phyloP scores from a whole-genome alignment of 371 early-diverging fungal species.

The Coemansia sp. region DNA sequence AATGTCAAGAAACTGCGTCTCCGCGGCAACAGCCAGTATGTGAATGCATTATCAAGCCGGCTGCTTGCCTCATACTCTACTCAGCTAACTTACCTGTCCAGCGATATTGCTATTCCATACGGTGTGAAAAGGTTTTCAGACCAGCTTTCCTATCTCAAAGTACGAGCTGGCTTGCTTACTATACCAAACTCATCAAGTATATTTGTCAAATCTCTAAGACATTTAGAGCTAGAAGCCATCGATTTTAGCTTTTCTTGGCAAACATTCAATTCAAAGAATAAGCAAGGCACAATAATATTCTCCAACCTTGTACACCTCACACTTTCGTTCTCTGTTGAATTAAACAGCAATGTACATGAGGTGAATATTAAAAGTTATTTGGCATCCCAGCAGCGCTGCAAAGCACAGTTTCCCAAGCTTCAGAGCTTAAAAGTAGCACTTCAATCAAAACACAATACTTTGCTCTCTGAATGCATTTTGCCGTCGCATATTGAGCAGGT shows the following conservation, averaged over 20 bases:
- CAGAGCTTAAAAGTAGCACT: background rate
- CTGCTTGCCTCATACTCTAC: background rate
- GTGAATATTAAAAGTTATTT: background rate
- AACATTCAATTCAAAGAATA: background rate
- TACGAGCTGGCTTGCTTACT: background rate
- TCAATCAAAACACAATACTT: background rate
- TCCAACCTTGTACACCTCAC: background rate
- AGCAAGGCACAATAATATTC: background rate
- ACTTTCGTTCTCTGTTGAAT: background rate
- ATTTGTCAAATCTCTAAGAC: background rate
- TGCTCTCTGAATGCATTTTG: background rate
- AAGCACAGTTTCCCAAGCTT: background rate
- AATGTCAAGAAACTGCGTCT: background rate
- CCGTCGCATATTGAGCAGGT: background rate
- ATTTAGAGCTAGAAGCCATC: background rate
- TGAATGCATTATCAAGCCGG: background rate
- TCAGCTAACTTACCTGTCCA: background rate
- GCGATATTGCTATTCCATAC: background rate
- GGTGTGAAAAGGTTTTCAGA: background rate
- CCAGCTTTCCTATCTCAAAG: background rate
- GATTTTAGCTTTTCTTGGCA: background rate
- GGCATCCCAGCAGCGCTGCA: background rate
- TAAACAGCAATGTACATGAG: background rate
- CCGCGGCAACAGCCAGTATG: background rate
- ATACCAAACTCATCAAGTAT: background rate